These are phyloP conservation scores for Durio zibethinus DNA, from an alignment of 345 rosid species.

Conservation along the genomic window DNA sequence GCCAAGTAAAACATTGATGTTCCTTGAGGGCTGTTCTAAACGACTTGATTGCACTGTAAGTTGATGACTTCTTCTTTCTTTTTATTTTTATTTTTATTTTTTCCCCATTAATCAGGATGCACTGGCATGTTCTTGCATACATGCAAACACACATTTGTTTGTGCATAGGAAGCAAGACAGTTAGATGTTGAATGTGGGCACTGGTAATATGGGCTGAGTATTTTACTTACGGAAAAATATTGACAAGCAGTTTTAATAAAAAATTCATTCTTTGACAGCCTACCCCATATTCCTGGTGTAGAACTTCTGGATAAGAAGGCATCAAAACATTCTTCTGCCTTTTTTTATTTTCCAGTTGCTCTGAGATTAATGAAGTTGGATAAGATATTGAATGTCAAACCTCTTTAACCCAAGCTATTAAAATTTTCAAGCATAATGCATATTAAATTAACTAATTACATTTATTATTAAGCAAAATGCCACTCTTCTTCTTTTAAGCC, in stretches of 20 bases:
- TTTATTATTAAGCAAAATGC: background rate
- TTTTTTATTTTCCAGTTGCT: background rate
- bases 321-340: background rate
- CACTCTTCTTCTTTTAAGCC: background rate
- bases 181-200: background rate
- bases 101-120: background rate
- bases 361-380: background rate
- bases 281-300: background rate
- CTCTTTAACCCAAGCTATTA: background rate
- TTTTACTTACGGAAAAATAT: background rate
- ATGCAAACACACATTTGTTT: background rate
- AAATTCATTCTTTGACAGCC: background rate
- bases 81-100: background rate
- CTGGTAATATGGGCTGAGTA: background rate
- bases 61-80: conserved; percentile 10
- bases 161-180: background rate
- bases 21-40: conserved; percentile 81
- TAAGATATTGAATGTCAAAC: background rate
- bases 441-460: background rate
- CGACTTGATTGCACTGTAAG: conserved; percentile 90
- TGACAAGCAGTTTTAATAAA: background rate
- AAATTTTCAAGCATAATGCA: background rate
- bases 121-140: background rate
- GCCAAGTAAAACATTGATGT: conserved; percentile 87
- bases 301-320: background rate